Evolutionary conservation across 2,329 filamentous ascomycete species (phyloP), one percentile per base, ranked within the genome.

Genomic region (Paecilomyces sp.): DNA sequence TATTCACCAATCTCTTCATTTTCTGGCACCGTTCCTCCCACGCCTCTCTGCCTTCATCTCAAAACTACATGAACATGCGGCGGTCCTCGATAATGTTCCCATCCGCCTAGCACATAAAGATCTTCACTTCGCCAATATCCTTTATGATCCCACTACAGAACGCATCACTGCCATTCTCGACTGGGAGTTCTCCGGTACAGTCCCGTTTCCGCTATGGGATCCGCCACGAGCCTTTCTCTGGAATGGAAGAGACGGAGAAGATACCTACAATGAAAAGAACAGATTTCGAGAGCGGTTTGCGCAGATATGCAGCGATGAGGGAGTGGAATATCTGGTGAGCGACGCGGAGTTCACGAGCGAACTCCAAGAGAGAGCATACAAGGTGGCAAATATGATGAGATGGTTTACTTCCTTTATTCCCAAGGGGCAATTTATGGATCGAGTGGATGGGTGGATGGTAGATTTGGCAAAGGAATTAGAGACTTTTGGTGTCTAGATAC

Each of bases 181-280:
- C 66, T 77, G 73, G 74, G 76, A 77, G 60, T 77, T 77, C 51
- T 64, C 71, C 1, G 66, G 67, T 15, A 65, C 77, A 1, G 71
- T 78, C 13, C 73, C 75, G 1, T 65, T 66, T 5, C 63, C 64
- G 28, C 64, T 67, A 13, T 79, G 75, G 74, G 71, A 75, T 56
- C 73, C 75, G 1, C 63, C 63, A 3, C 60, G 65, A n/a, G 69
- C 70, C 7, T 77, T 77, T 54, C 63, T 75, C 1, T 75, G 72
- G 71, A 75, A 71, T 52, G 66, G 62, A 24, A 61, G 57, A 60
- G 56, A 41, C n/a, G 58, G 41, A 30, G 62, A 62, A 11, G 67
- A 65, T 3, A 60, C 65, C 7, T 58, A 61, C 18, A 59, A 55
- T 8, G 68, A 71, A 56, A 67, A 70, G 63, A 60, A 60, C 24